A percentile compares a stretch with the other conserved stretches of the same genome.
Conservation (phyloP, 768 basidiomycete species). For the Hortiboletus campestris region DNA sequence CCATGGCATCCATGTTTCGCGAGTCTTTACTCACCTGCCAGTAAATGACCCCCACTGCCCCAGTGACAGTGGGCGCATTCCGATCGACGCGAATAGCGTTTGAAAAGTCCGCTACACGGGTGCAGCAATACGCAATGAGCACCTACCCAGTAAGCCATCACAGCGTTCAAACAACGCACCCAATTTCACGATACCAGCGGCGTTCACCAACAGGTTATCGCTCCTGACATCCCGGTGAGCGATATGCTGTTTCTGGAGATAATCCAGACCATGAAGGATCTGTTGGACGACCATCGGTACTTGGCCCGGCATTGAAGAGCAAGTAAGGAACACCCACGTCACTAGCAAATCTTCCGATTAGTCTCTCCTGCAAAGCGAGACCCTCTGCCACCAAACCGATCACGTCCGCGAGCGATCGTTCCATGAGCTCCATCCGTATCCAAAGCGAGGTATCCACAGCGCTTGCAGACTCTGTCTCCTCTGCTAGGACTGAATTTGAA, state of each 20-base stretch:
- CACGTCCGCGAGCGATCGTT: slow-evolving; percentile 81
- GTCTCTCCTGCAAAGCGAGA: slow-evolving; percentile 61
- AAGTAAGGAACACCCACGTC: slow-evolving; percentile 55
- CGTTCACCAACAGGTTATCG: slow-evolving; percentile 76
- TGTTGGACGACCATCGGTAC: slow-evolving; percentile 28
- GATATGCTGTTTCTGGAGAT: slow-evolving; percentile 61
- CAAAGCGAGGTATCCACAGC: slow-evolving; percentile 61
- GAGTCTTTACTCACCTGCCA: slow-evolving; percentile 60
- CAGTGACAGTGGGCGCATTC: slow-evolving; percentile 50
- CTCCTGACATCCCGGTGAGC: slow-evolving; percentile 85
- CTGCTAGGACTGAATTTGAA: slow-evolving; percentile 34
- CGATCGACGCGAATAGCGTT: slow-evolving; percentile 60
- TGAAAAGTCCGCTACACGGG: slow-evolving; percentile 70
- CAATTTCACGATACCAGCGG: slow-evolving; percentile 68
- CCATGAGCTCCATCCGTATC: slow-evolving; percentile 91
- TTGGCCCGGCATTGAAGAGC: background rate
- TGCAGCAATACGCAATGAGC: background rate
- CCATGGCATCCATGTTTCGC: background rate
- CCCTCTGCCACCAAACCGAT: slow-evolving; percentile 62
- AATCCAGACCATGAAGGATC: slow-evolving; percentile 66
- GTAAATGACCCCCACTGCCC: slow-evolving; percentile 68
- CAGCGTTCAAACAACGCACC: slow-evolving; percentile 41
- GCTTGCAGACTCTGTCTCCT: slow-evolving; percentile 10
- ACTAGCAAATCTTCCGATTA: slow-evolving; percentile 69
- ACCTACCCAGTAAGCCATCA: background rate